These are phyloP conservation scores for Collybia nuda DNA, from an alignment of 768 basidiomycete species.

Conservation along the genomic window DNA sequence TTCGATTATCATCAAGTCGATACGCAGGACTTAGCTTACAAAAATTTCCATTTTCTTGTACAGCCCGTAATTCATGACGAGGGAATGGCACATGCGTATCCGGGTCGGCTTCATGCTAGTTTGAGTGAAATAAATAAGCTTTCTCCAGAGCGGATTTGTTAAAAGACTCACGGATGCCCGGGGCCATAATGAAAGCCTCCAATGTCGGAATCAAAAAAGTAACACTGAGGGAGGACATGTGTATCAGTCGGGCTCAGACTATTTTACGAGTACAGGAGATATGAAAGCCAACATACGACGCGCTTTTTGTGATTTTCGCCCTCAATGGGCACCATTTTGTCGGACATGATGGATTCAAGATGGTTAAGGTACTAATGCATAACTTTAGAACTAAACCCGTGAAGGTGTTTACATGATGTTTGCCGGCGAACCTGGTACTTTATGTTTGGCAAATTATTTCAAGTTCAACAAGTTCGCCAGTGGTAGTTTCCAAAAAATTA, in stretches of 20 bases:
- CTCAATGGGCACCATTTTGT: conserved; percentile 61
- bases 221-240: conserved; percentile 59
- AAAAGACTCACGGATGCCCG: conserved; percentile 75
- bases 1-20: neutral
- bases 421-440: conserved; percentile 5
- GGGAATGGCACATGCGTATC: conserved; percentile 98
- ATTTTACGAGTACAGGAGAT: neutral
- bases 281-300: conserved; percentile 59
- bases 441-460: conserved; percentile 18
- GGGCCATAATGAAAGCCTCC: conserved; percentile 99
- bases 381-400: neutral
- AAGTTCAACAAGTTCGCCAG: neutral
- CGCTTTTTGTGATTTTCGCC: conserved; percentile 82
- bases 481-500: neutral
- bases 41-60: conserved; percentile 99
- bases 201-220: conserved; percentile 99
- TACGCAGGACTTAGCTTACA: conserved; percentile 54
- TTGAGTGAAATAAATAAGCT: conserved; percentile 13
- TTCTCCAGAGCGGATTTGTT: neutral
- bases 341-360: conserved; percentile 30
- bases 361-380: neutral
- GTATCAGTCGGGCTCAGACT: conserved; percentile 6
- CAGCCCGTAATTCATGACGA: conserved; percentile 99
- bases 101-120: conserved; percentile 94
- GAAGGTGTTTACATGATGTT: neutral